Percentiles rank a stretch among this genome's conserved stretches.
Evolutionary conservation across 192 early-diverging fungal genomes (phyloP).

Genomic region (Entomortierella beljakovae): DNA sequence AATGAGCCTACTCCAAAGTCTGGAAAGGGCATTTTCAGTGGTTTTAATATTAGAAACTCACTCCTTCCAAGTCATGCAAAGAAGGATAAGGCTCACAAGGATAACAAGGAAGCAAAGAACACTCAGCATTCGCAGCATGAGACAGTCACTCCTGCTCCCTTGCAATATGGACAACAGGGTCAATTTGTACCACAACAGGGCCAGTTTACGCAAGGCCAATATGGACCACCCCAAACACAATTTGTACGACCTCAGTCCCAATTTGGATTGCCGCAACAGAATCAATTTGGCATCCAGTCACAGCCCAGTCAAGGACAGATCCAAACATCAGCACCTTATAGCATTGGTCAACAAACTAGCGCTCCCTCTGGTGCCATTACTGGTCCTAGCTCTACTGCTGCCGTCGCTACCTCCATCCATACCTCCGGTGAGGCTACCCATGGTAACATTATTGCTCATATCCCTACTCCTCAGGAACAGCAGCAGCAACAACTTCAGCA

Average conservation of each 20-base stretch:
- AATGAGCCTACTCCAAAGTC: conserved; percentile 30
- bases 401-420: background rate
- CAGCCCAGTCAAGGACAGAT: conserved; percentile 10
- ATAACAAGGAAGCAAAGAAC: conserved; percentile 22
- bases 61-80: conserved; percentile 20
- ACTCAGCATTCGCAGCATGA: conserved; percentile 4
- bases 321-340: background rate
- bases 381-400: conserved; percentile 5
- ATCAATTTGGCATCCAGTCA: conserved; percentile 7
- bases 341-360: background rate
- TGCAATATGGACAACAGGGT: conserved; percentile 11
- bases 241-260: conserved; percentile 9
- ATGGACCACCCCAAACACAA: conserved; percentile 1
- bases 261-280: conserved; percentile 2
- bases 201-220: conserved; percentile 2
- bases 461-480: conserved; percentile 7
- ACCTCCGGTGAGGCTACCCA: conserved; percentile 12
- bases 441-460: background rate
- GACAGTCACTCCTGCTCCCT: background rate
- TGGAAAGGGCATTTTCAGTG: conserved; percentile 34
- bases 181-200: conserved; percentile 14
- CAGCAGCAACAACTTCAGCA: conserved; percentile 17
- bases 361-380: background rate
- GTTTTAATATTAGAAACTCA: conserved; percentile 24
- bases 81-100: conserved; percentile 39